Conservation (phyloP, 1,284 basidiomycete species). For the Cryptococcus neoformans region DNA sequence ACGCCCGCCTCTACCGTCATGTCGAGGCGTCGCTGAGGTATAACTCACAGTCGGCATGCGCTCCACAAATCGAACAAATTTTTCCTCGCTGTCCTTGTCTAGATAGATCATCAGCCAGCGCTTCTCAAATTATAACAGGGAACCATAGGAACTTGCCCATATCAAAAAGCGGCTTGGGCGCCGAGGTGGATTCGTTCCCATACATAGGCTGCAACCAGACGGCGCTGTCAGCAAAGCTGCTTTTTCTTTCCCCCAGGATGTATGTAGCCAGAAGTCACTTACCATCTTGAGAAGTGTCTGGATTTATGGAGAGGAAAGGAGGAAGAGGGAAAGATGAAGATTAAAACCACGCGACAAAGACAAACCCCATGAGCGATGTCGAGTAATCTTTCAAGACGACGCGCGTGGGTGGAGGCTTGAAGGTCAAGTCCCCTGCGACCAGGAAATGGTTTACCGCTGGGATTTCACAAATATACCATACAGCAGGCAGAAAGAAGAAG, state of each 20-base stretch:
- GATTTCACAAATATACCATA: too few relatives aligned
- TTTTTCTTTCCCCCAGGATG: background rate
- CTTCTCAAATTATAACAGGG: background rate
- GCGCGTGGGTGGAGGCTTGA: too few relatives aligned
- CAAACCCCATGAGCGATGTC: too few relatives aligned
- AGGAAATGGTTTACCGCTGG: too few relatives aligned
- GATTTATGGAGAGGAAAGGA: too few relatives aligned
- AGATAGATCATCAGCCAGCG: constrained; percentile 5
- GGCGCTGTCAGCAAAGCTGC: too few relatives aligned
- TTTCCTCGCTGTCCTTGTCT: constrained; percentile 64
- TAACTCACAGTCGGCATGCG: constrained; percentile 55
- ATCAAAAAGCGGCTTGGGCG: constrained; percentile 43
- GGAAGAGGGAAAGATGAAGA: too few relatives aligned
- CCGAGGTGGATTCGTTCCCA: constrained; percentile 40
- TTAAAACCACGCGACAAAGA: too few relatives aligned
- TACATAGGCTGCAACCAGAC: constrained; percentile 40
- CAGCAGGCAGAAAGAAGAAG: too few relatives aligned
- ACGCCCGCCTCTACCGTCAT: background rate
- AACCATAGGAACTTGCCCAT: constrained; percentile 34
- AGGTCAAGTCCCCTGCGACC: too few relatives aligned
- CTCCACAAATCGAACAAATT: constrained; percentile 71
- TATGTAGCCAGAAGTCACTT: background rate
- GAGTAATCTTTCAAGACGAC: too few relatives aligned
- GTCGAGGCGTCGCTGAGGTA: background rate
- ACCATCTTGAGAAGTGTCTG: background rate